These are phyloP conservation scores for Scheffersomyces titani DNA, from an alignment of 1,139 yeast species.

Conservation along the genomic window DNA sequence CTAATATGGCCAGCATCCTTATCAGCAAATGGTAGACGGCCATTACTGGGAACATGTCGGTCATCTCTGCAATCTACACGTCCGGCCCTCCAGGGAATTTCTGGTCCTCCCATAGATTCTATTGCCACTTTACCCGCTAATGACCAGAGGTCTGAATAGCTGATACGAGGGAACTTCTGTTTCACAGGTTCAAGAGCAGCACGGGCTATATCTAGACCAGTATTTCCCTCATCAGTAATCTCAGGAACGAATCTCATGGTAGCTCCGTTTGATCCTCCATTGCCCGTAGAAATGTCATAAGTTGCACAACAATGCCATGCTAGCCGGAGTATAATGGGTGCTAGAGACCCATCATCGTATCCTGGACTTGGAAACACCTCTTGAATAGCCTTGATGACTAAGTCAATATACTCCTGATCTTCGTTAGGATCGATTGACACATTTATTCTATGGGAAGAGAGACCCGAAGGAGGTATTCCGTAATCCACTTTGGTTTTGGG, in stretches of 20 bases:
- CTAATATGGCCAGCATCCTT: conserved; percentile 55
- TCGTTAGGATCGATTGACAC: not conserved
- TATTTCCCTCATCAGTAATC: conserved; percentile 53
- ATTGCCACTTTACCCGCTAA: conserved; percentile 63
- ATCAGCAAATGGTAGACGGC: conserved; percentile 61
- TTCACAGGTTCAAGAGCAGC: conserved; percentile 58
- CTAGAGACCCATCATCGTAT: conserved; percentile 67
- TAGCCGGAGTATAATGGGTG: conserved; percentile 62
- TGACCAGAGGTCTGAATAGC: conserved; percentile 69
- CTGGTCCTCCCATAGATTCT: conserved; percentile 64
- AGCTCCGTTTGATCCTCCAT: conserved; percentile 71
- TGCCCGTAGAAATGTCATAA: conserved; percentile 51
- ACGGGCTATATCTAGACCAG: conserved; percentile 60
- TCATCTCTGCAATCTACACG: conserved; percentile 58
- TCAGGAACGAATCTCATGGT: conserved; percentile 62
- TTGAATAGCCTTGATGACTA: conserved; percentile 12
- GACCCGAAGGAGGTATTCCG: not conserved
- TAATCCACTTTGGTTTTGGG: not conserved
- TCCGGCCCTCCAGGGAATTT: conserved; percentile 60
- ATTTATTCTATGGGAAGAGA: not conserved
- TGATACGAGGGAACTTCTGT: conserved; percentile 55
- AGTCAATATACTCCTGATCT: not conserved
- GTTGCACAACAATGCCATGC: conserved; percentile 79
- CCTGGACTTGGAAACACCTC: conserved; percentile 11
- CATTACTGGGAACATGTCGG: conserved; percentile 58